phyloP scores from a whole-genome alignment of 169 alveolate genomes.

The Plasmodium fragile region DNA sequence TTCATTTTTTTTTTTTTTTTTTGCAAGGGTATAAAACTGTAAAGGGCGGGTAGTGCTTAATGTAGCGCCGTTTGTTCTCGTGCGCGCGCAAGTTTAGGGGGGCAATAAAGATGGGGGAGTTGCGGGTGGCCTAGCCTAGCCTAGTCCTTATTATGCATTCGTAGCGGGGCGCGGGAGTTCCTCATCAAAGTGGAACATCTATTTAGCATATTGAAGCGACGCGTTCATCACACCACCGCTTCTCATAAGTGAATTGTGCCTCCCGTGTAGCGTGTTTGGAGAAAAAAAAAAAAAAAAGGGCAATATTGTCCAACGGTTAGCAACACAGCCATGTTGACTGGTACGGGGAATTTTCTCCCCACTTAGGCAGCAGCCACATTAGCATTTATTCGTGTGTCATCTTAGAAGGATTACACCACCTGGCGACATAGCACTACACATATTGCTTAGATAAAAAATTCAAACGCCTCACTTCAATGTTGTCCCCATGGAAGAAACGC shows the following conservation, averaged over 20 bases:
- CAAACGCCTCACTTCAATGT: not conserved
- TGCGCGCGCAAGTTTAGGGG: not conserved
- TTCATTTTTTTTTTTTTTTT: not conserved
- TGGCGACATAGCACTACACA: not conserved
- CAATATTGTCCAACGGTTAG: not conserved
- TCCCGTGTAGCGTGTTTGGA: not conserved
- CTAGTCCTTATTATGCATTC: not conserved
- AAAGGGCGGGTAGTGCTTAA: not conserved
- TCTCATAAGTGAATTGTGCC: not conserved
- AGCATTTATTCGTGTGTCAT: not conserved
- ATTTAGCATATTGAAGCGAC: not conserved
- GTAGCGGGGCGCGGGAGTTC: not conserved
- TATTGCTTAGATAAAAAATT: not conserved
- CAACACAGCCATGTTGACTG: not conserved
- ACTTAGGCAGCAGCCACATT: not conserved
- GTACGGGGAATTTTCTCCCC: not conserved
- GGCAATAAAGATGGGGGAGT: not conserved
- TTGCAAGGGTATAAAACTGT: not conserved
- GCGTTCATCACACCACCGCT: not conserved
- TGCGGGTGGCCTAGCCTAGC: not conserved
- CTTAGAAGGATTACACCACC: not conserved
- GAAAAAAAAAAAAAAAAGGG: not conserved
- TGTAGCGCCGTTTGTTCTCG: not conserved
- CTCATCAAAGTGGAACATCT: not conserved
- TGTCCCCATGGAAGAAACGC: conserved; percentile 33